A percentile compares a stretch with the other conserved stretches of the same genome.
Conservation (phyloP, 495 filamentous ascomycete species). For the Glarea lozoyensis region DNA sequence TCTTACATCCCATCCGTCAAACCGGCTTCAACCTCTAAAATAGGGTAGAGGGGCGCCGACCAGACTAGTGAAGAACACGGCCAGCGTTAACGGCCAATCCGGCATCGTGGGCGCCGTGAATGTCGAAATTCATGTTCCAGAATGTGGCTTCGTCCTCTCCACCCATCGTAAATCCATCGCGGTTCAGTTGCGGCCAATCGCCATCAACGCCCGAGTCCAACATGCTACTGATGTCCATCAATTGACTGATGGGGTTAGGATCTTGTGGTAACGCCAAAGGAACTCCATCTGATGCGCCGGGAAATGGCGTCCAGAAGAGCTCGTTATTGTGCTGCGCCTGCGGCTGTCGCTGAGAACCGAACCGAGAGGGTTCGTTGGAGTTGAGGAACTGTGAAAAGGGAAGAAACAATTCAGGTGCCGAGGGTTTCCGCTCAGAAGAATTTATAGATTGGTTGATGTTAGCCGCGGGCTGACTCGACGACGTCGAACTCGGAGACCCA, state of each 20-base stretch:
- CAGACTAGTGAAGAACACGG: no score
- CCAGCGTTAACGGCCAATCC: no score
- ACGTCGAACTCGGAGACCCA: not conserved
- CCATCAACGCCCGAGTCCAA: slow-evolving; percentile 6
- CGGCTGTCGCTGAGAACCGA: not conserved
- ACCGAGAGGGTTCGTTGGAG: no score
- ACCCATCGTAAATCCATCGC: slow-evolving; percentile 18
- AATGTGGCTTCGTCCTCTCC: not conserved
- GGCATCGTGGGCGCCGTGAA: no score
- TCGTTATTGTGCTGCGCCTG: not conserved
- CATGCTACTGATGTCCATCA: slow-evolving; percentile 14
- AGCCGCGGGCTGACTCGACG: not conserved
- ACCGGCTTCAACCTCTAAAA: no score
- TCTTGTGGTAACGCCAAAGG: slow-evolving; percentile 8
- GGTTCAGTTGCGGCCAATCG: slow-evolving; percentile 14
- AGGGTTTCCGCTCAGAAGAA: slow-evolving; percentile 1
- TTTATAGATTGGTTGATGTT: not conserved
- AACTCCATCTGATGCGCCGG: slow-evolving; percentile 10
- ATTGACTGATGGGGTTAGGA: not conserved
- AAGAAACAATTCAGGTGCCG: no score
- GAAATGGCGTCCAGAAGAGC: slow-evolving; percentile 21
- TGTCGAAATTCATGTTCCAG: slow-evolving; percentile 2
- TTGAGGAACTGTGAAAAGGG: no score
- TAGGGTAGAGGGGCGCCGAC: no score
- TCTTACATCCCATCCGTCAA: no score